Evolutionary conservation across 2,329 filamentous ascomycete genomes (phyloP), one percentile per base, ranked within the genome.

Genomic region (Cladosporium austrohemisphaericum): DNA sequence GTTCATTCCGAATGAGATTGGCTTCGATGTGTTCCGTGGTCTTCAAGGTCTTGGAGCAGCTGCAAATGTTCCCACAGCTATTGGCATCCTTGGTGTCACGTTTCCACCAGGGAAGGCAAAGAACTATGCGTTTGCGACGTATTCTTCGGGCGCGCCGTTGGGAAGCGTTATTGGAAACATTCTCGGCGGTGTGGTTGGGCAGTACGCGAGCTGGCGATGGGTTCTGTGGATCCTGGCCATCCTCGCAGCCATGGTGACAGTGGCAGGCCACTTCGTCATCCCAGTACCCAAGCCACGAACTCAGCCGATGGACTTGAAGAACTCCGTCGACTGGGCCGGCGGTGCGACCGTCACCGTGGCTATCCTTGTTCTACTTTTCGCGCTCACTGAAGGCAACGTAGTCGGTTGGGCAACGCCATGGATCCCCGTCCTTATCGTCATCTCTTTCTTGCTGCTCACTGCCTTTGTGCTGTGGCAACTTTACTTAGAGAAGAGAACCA

Each of bases 1-100:
- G 0, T 85, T 87, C 57, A 64, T 85, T 11, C 76, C 76, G 0
- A 81, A 81, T 52, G 84, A 88, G 64, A 81, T 87, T 52, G 78
- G 76, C 5, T 86, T 88, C 61, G 76, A 86, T 60, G 50, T 86
- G 1, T 79, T 87, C 57, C 73, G 84, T 3, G 84, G 77, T 0
- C 68, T 88, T 6, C 83, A 86, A 55, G 84, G 84, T 1, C 63
- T 88, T 68, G 83, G 83, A 2, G 80, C 81, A 20, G 84, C 84
- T 1, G 81, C 83, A 13, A 86, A 85, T 59, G 81, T 86, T 0
- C 84, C 84, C 0, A 86, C 83, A 0, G 84, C 84, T 0, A 80
- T 88, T 59, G 84, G 84, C 0, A 86, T 87, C 31, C 65, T 88
- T 2, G 83, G 83, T 0, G 78, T 79, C 1, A 85, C 81, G 0